These are phyloP conservation scores for Boletellus sp. DNA, from an alignment of 1,284 basidiomycete genomes.

Conservation along the genomic window DNA sequence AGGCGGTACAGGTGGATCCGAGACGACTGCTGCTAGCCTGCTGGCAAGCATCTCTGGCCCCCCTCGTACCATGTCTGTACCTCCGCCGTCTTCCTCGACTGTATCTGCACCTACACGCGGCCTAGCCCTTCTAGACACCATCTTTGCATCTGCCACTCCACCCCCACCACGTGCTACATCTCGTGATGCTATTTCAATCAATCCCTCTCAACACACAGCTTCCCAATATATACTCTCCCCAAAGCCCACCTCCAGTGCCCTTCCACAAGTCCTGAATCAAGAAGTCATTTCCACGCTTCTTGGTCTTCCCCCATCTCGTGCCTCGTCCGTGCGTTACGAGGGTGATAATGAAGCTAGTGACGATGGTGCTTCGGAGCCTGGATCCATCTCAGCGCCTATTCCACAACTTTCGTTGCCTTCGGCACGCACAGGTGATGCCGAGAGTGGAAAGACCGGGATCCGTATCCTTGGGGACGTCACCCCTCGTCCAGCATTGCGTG, in stretches of 20 bases:
- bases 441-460: constrained; percentile 15
- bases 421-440: constrained; percentile 8
- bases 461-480: constrained; percentile 47
- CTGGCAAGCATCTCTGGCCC: constrained; percentile 24
- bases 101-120: constrained; percentile 33
- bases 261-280: constrained; percentile 59
- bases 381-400: constrained; percentile 39
- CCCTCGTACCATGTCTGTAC: constrained; percentile 32
- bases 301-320: constrained; percentile 48
- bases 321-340: constrained; percentile 55
- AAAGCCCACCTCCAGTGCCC: constrained; percentile 42
- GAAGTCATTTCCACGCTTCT: constrained; percentile 60
- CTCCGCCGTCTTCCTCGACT: constrained; percentile 25
- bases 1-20: constrained; percentile 19
- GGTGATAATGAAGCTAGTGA: constrained; percentile 63
- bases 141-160: constrained; percentile 48
- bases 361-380: constrained; percentile 38
- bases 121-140: constrained; percentile 45
- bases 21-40: constrained; percentile 28
- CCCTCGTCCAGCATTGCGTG: constrained; percentile 41
- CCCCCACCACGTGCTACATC: constrained; percentile 21
- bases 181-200: constrained; percentile 8
- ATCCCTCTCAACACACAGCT: constrained; percentile 12
- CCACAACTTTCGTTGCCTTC: constrained; percentile 26
- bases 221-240: constrained; percentile 37